Base-by-base conservation (phyloP, 129 eudicot genomes). In the Lactuca sativa region DNA sequence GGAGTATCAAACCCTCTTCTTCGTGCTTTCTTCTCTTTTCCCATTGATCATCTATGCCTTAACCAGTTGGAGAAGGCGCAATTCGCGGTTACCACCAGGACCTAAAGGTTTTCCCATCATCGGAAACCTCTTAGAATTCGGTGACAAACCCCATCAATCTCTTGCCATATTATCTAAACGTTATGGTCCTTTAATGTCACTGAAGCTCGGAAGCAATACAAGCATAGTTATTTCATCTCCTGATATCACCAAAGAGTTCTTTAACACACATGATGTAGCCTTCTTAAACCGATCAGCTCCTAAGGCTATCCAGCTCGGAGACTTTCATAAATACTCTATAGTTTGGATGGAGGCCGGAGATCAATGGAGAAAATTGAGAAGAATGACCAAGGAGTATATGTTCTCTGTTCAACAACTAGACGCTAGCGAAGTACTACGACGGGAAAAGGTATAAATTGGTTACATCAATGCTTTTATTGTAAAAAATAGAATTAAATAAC, bases 141-240 rank as follows among this genome's bases (percentile, higher is more conserved):
- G 30, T 25, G 30, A 25, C 30, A 25, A 25, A 25, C 30, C 30
- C 30, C 30, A 25, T 2, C 30, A 25, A 25, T 25, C 30, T 0
- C 30, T 25, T 25, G 30, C 30, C 30, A 25, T 25, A 25, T 25
- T 25, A 25, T 25, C 30, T 25, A 25, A 25, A 25, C 0, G 52
- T 25, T 25, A 25, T 25, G 30, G 30, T 25, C 30, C 30, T 25
- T 25, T 25, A 25, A 25, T 25, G 30, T 25, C 30, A 25, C 30
- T 25, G 30, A 25, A 25, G 30, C 30, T 25, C 30, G 30, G 30
- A 25, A 25, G 71, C 54, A 64, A 6, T 13, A 78, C 81, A 9
- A 74, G 86, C 14, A 41, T 88, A 2, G 82, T 88, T 3, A 58
- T 85, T 17, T 82, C 95, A 40, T 88, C 95, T 4, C 78, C 88